Evolutionary conservation across 768 basidiomycete species (phyloP).

Genomic region (Dacryopinax primogenitus): DNA sequence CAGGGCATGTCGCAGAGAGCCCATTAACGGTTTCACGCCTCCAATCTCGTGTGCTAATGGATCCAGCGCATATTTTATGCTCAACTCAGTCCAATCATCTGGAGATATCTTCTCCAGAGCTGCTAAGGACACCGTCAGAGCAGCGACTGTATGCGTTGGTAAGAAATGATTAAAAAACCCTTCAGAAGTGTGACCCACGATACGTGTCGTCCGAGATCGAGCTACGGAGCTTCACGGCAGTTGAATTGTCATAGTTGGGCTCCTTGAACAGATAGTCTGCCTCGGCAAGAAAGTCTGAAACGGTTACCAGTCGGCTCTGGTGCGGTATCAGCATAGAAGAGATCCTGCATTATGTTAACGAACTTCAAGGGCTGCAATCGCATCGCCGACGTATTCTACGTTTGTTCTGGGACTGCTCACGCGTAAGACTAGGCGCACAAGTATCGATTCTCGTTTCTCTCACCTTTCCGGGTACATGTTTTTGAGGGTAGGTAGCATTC

Average conservation of each 20-base stretch:
- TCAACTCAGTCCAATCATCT: background rate
- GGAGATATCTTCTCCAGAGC: background rate
- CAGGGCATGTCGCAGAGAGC: conserved; percentile 58
- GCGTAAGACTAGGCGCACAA: background rate
- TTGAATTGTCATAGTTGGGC: conserved; percentile 44
- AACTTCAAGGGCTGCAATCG: background rate
- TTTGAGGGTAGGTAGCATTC: conserved; percentile 43
- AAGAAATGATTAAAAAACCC: conserved; percentile 13
- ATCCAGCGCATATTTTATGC: background rate
- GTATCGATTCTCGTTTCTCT: conserved; percentile 12
- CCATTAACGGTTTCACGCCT: conserved; percentile 47
- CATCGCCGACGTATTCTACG: background rate
- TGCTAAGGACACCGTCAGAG: conserved; percentile 12
- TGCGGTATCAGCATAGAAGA: background rate
- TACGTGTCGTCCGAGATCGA: conserved; percentile 34
- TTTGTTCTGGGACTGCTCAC: conserved; percentile 1
- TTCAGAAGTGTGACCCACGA: conserved; percentile 30
- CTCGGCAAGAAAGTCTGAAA: conserved; percentile 55
- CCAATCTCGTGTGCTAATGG: background rate
- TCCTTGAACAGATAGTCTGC: conserved; percentile 69
- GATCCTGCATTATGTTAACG: background rate
- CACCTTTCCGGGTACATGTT: conserved; percentile 49
- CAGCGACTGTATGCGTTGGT: conserved; percentile 7
- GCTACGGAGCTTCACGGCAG: conserved; percentile 43
- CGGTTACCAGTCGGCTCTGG: conserved; percentile 55